A percentile compares a stretch with the other conserved stretches of the same genome.
Conservation (phyloP, 495 filamentous ascomycete genomes). For the Hypoxylon fragiforme region DNA sequence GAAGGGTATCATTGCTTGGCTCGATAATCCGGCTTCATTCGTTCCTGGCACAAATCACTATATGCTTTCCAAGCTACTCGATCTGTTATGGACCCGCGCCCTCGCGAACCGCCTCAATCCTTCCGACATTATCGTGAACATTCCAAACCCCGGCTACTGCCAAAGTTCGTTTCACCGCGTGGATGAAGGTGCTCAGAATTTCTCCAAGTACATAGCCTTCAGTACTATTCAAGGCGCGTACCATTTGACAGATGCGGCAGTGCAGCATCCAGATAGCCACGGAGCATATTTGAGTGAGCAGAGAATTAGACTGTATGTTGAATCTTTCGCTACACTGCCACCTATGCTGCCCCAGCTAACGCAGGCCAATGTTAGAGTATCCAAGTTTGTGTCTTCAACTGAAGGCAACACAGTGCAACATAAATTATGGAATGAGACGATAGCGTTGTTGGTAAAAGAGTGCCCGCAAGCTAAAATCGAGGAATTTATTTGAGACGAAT, state of each 20-base stretch:
- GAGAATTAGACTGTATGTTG: conserved; percentile 28
- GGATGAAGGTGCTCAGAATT: conserved; percentile 30
- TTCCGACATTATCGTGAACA: conserved; percentile 53
- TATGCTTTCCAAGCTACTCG: conserved; percentile 54
- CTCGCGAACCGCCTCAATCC: conserved; percentile 43
- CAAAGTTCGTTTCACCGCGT: conserved; percentile 46
- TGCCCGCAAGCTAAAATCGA: conserved; percentile 23
- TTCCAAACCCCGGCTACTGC: conserved; percentile 55
- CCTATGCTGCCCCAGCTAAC: neutral
- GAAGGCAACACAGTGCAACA: conserved; percentile 44
- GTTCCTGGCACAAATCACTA: conserved; percentile 46
- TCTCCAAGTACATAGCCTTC: conserved; percentile 15
- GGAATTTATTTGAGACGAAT: conserved; percentile 11
- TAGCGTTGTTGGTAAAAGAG: conserved; percentile 29
- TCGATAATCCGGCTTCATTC: conserved; percentile 46
- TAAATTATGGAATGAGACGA: conserved; percentile 50
- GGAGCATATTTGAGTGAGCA: conserved; percentile 32
- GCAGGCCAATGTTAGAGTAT: conserved; percentile 19
- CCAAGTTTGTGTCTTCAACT: conserved; percentile 36
- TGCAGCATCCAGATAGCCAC: conserved; percentile 30
- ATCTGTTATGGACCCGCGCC: conserved; percentile 51
- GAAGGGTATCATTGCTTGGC: conserved; percentile 43
- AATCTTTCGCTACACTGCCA: neutral
- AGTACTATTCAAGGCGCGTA: conserved; percentile 17
- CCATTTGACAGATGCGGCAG: conserved; percentile 27